Conservation (phyloP, 2,329 filamentous ascomycete species). For the Monosporascus ibericus region DNA sequence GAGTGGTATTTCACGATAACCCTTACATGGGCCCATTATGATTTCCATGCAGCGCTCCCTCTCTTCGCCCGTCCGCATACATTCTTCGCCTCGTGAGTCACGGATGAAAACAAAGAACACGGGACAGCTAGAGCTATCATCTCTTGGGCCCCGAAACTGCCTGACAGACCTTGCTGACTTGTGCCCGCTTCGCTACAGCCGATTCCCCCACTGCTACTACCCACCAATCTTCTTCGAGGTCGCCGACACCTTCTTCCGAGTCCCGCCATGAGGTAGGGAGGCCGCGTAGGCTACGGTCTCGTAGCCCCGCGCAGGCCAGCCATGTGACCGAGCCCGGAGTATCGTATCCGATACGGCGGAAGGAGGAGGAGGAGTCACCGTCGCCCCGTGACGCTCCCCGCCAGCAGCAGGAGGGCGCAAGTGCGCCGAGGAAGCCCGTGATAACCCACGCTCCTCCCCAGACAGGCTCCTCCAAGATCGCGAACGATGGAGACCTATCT, state of each 20-base stretch:
- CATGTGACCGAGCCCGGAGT: constrained; percentile 40
- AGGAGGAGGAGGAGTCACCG: constrained; percentile 31
- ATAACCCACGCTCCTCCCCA: constrained; percentile 35
- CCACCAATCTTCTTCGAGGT: constrained; percentile 41
- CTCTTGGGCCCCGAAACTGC: constrained; percentile 3
- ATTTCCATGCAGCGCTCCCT: constrained; percentile 57
- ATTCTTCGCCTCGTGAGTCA: constrained; percentile 55
- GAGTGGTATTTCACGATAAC: constrained; percentile 17
- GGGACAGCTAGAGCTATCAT: constrained; percentile 7
- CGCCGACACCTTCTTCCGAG: constrained; percentile 50
- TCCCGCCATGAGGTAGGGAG: constrained; percentile 43
- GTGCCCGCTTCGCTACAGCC: constrained; percentile 31
- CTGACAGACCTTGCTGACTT: constrained; percentile 13
- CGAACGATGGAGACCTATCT: constrained; percentile 20
- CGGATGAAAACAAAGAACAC: constrained; percentile 4
- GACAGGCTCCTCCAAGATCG: constrained; percentile 7
- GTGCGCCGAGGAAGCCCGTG: constrained; percentile 40
- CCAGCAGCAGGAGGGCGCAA: constrained; percentile 21
- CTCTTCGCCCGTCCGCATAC: constrained; percentile 55
- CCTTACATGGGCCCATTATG: constrained; percentile 46
- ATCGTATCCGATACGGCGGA: constrained; percentile 36
- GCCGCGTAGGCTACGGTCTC: constrained; percentile 46
- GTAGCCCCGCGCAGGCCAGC: constrained; percentile 39
- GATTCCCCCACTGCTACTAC: constrained; percentile 42
- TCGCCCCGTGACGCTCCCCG: constrained; percentile 12